phyloP scores from a whole-genome alignment of 1,284 basidiomycete genomes.

The Leccinum olivaceoglutinosum region DNA sequence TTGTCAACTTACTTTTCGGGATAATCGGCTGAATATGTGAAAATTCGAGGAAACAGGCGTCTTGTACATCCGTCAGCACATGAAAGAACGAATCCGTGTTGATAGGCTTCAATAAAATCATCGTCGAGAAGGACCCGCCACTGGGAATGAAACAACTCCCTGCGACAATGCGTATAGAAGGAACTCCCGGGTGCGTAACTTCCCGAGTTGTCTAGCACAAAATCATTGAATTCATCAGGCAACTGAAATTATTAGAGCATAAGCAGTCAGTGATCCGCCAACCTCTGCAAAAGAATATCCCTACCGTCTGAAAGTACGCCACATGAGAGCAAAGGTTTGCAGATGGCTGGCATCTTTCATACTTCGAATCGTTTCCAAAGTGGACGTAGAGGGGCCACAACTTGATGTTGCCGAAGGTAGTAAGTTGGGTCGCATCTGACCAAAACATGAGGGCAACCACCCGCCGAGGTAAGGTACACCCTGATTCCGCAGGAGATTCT shows the following conservation, averaged over 20 bases:
- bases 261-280: background rate
- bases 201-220: background rate
- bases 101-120: background rate
- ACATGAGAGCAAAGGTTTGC: background rate
- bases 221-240: background rate
- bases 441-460: background rate
- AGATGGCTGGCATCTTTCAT: background rate
- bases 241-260: background rate
- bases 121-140: background rate
- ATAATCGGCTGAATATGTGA: background rate
- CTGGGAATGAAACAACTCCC: background rate
- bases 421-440: background rate
- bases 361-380: background rate
- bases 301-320: background rate
- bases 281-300: background rate
- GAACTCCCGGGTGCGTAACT: background rate
- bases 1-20: background rate
- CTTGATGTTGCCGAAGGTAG: background rate
- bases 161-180: background rate
- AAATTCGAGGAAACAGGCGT: background rate
- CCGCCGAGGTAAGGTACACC: background rate
- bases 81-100: background rate
- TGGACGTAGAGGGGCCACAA: background rate
- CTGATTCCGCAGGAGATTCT: background rate
- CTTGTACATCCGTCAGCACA: background rate